phyloP scores from a whole-genome alignment of 2,329 filamentous ascomycete genomes.

The Chlorencoelia australis region DNA sequence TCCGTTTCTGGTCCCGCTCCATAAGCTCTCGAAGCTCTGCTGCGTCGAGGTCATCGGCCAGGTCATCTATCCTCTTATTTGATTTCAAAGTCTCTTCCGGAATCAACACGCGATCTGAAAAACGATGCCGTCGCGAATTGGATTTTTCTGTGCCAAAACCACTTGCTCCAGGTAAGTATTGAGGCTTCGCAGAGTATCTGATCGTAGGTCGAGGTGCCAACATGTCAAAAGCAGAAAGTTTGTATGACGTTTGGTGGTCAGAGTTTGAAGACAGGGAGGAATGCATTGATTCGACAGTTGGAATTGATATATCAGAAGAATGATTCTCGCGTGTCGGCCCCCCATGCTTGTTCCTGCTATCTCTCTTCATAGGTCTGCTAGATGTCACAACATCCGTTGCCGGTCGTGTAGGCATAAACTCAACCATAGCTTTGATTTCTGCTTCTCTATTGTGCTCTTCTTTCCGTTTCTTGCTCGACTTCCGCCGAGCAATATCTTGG shows the following conservation, averaged over 20 bases:
- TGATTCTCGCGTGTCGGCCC: slow-evolving; percentile 46
- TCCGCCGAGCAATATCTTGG: slow-evolving; percentile 53
- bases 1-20: slow-evolving; percentile 76
- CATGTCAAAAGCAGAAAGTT: slow-evolving; percentile 68
- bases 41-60: slow-evolving; percentile 80
- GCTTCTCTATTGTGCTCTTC: slow-evolving; percentile 72
- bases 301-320: slow-evolving; percentile 56
- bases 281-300: slow-evolving; percentile 61
- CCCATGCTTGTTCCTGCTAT: slow-evolving; percentile 56
- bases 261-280: slow-evolving; percentile 68
- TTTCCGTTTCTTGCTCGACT: slow-evolving; percentile 67
- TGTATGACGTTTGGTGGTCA: slow-evolving; percentile 62
- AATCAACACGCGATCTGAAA: slow-evolving; percentile 42
- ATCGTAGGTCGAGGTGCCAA: slow-evolving; percentile 79
- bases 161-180: slow-evolving; percentile 39
- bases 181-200: slow-evolving; percentile 58
- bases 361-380: slow-evolving; percentile 48
- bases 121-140: slow-evolving; percentile 40
- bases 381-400: slow-evolving; percentile 48
- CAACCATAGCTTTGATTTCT: slow-evolving; percentile 78
- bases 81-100: slow-evolving; percentile 50
- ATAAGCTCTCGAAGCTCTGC: slow-evolving; percentile 77
- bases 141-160: slow-evolving; percentile 32
- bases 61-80: slow-evolving; percentile 53
- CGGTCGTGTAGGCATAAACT: slow-evolving; percentile 53